These are phyloP conservation scores for Syzygium syzygioides DNA, from an alignment of 441 rosid genomes.

Conservation along the genomic window DNA sequence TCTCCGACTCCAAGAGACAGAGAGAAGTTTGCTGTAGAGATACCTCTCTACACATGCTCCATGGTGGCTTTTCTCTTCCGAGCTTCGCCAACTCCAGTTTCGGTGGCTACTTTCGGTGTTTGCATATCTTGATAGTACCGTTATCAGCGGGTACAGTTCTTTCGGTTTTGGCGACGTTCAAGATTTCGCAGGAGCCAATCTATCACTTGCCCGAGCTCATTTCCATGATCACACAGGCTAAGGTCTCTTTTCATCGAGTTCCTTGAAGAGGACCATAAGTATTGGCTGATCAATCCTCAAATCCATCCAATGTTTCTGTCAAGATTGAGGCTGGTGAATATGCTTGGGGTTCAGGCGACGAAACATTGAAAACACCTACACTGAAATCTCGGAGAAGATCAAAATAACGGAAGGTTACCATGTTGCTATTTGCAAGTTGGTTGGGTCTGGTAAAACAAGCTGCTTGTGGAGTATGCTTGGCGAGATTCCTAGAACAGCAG, in stretches of 20 bases:
- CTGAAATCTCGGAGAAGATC: slow-evolving; percentile 28
- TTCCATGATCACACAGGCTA: not conserved
- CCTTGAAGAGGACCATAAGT: slow-evolving; percentile 39
- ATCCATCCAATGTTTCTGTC: slow-evolving; percentile 18
- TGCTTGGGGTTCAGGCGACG: slow-evolving; percentile 36
- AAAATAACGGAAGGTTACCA: slow-evolving; percentile 44
- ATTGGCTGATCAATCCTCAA: slow-evolving; percentile 6
- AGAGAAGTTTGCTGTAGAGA: not conserved
- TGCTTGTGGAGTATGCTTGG: slow-evolving; percentile 46
- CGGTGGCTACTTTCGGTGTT: not conserved
- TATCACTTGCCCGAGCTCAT: not conserved
- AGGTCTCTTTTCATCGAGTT: slow-evolving; percentile 25
- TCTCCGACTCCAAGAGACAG: not conserved
- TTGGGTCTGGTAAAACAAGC: slow-evolving; percentile 69
- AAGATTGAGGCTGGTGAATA: slow-evolving; percentile 49
- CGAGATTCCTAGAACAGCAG: slow-evolving; percentile 51
- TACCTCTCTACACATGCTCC: not conserved
- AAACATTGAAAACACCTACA: slow-evolving; percentile 17
- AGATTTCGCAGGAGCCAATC: not conserved
- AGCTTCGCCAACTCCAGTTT: not conserved
- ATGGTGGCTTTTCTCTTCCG: not conserved
- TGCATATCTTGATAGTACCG: not conserved
- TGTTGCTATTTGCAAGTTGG: slow-evolving; percentile 58
- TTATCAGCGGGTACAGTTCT: not conserved
- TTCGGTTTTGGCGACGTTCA: not conserved